Evolutionary conservation across 768 basidiomycete genomes (phyloP).

Genomic region (Pholiota microspora): DNA sequence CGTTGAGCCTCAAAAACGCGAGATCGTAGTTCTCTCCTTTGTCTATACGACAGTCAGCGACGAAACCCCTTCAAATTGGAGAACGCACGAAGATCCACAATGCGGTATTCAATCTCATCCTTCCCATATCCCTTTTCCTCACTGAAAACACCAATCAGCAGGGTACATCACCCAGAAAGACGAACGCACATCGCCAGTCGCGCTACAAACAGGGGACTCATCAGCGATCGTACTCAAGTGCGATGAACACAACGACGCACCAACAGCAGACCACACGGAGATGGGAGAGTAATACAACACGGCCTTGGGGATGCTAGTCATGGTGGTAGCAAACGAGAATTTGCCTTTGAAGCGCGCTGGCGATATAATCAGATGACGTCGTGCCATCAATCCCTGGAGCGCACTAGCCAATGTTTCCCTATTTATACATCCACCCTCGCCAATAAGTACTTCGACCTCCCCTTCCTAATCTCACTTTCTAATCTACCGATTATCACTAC

Average conservation of each 20-base stretch:
- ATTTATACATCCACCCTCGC: not conserved
- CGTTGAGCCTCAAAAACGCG: slow-evolving; percentile 74
- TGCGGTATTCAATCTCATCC: slow-evolving; percentile 70
- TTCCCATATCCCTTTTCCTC: slow-evolving; percentile 82
- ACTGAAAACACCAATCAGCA: slow-evolving; percentile 25
- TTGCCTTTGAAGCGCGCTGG: not conserved
- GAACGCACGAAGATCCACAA: slow-evolving; percentile 62
- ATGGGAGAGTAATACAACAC: slow-evolving; percentile 66
- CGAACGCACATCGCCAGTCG: slow-evolving; percentile 57
- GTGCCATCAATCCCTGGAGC: not conserved
- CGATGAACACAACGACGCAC: slow-evolving; percentile 43
- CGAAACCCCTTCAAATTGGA: not conserved
- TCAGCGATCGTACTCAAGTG: not conserved
- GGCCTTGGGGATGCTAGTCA: slow-evolving; percentile 61
- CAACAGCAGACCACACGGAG: slow-evolving; percentile 65
- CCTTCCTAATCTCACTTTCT: too few species aligned
- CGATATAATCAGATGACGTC: slow-evolving; percentile 20
- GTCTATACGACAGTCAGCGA: slow-evolving; percentile 32
- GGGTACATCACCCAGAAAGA: too few species aligned
- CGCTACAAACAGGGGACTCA: slow-evolving; percentile 29
- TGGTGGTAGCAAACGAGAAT: slow-evolving; percentile 12
- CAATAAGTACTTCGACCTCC: too few species aligned
- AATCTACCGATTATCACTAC: too few species aligned
- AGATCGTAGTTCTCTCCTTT: slow-evolving; percentile 81
- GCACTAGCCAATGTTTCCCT: not conserved